Conservation (phyloP, 2,329 filamentous ascomycete species). For the Pestalotiopsis sp. region DNA sequence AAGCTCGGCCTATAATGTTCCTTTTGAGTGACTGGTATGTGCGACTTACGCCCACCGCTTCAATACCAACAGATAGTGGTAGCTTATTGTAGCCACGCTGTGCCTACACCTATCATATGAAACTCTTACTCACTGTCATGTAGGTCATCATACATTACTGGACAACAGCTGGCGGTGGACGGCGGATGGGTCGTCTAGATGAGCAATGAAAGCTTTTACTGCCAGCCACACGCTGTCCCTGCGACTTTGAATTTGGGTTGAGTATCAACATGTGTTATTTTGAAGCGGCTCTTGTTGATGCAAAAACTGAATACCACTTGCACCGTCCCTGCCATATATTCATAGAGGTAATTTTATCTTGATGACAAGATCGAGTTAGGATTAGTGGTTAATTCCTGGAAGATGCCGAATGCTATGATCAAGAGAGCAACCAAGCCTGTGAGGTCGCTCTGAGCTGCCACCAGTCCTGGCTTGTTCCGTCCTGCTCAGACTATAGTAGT, state of each 20-base stretch:
- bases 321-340: no score
- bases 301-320: no score
- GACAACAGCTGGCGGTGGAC: slow-evolving; percentile 8
- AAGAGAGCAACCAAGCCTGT: neutral
- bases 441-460: neutral
- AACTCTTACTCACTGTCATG: neutral
- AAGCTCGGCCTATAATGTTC: neutral
- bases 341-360: no score
- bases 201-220: no score
- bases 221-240: no score
- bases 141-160: neutral
- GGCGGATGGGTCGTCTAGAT: slow-evolving; percentile 5
- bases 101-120: no score
- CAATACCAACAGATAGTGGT: neutral
- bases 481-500: neutral
- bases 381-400: neutral
- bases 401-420: neutral
- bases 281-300: no score
- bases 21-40: neutral
- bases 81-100: no score
- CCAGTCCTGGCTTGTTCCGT: neutral
- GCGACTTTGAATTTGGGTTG: no score
- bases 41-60: neutral
- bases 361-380: no score
- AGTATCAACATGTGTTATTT: no score